Evolutionary conservation across 768 basidiomycete species (phyloP).

Genomic region (Boletus rex-veris): DNA sequence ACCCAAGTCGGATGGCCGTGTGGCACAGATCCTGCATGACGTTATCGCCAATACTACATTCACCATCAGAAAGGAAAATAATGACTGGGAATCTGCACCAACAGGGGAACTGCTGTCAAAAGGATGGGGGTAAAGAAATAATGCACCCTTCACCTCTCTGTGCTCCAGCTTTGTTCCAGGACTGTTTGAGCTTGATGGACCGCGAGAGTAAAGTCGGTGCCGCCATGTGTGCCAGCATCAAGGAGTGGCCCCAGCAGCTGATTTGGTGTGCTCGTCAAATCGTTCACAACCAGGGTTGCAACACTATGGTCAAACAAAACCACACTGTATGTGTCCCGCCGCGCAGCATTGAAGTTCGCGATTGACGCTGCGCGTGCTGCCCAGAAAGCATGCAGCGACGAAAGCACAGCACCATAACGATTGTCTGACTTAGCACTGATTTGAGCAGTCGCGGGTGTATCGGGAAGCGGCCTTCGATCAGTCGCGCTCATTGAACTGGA

Average conservation of each 20-base stretch:
- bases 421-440: slow-evolving; percentile 41
- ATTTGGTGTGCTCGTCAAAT: slow-evolving; percentile 44
- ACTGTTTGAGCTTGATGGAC: slow-evolving; percentile 32
- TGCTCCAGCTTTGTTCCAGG: slow-evolving; percentile 49
- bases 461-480: slow-evolving; percentile 44
- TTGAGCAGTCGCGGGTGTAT: slow-evolving; percentile 38
- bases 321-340: slow-evolving; percentile 56
- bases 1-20: slow-evolving; percentile 45
- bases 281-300: slow-evolving; percentile 36
- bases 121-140: background rate
- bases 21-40: slow-evolving; percentile 41
- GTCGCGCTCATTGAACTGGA: slow-evolving; percentile 46
- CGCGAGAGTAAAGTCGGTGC: slow-evolving; percentile 46
- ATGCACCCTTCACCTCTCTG: slow-evolving; percentile 38
- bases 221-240: slow-evolving; percentile 24
- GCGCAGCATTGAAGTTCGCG: slow-evolving; percentile 17
- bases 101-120: background rate
- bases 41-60: slow-evolving; percentile 38
- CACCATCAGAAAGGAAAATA: slow-evolving; percentile 41
- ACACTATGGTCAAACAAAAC: slow-evolving; percentile 39
- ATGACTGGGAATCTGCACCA: slow-evolving; percentile 28
- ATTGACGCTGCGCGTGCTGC: slow-evolving; percentile 43
- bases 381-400: slow-evolving; percentile 57
- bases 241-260: slow-evolving; percentile 42
- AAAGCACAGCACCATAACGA: slow-evolving; percentile 56